Base-by-base conservation (phyloP, 2,329 filamentous ascomycete genomes). In the Beauveria scarabaeidicola region DNA sequence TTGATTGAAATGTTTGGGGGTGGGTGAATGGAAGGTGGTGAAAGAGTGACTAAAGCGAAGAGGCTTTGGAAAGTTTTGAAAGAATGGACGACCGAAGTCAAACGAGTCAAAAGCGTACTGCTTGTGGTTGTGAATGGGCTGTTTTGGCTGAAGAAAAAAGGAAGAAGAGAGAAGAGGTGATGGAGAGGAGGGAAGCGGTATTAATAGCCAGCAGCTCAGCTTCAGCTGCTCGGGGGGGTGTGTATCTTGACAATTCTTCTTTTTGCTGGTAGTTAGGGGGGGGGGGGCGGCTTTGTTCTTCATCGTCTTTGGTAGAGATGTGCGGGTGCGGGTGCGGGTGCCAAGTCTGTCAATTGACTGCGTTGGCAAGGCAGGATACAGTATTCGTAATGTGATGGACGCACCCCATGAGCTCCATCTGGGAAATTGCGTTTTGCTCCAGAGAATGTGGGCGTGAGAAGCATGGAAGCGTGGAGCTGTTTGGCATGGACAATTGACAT, bases 1-100 rank as follows among this genome's bases (percentile, higher is more conserved):
- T 84, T 85, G 82, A 77, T 66, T 64, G 72, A 58, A 69, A 69
- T 66, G 60, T 64, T 64, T 64, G 65, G 66, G 60, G 67, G 68
- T 69, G 21, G 67, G 25, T 68, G 66, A 68, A 64, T 66, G 64
- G 60, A 66, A 67, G 65, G 66, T 67, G 67, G 67, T 67, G 63
- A 68, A 69, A 64, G 63, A 58, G 54, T 58, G 60, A 62, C 61
- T 68, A 63, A 70, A 70, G 69, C 67, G 58, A 61, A 66, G 23
- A 9, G 15, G 68, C 67, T 70, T 70, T 72, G 66, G 64, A 59
- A 36, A 60, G 59, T 67, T 61, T 64, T 70, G 68, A 79, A 81
- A 78, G 79, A 81, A 74, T 81, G 79, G 79, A 81, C 79, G 79
- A 81, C 79, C 78, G 77, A 79, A 75, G 78, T 81, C 78, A 81